These are phyloP conservation scores for Fonsecaea multimorphosa DNA, from an alignment of 2,329 filamentous ascomycete species.

Conservation along the genomic window DNA sequence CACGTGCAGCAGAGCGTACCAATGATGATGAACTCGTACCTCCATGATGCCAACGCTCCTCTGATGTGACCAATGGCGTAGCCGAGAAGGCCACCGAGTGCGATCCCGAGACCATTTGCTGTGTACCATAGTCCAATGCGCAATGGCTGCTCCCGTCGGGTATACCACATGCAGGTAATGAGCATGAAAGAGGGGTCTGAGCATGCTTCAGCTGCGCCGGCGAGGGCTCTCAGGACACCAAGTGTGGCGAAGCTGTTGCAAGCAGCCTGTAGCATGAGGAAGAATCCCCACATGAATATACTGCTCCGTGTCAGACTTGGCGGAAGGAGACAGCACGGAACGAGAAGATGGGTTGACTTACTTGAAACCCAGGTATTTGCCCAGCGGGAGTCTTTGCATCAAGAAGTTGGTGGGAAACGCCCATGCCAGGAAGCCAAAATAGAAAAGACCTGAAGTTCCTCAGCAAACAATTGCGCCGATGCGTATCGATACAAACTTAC, in stretches of 20 bases:
- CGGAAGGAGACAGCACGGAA: constrained; percentile 41
- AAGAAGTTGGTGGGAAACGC: constrained; percentile 71
- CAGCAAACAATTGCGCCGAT: constrained; percentile 60
- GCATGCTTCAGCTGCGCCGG: constrained; percentile 58
- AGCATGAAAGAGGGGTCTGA: constrained; percentile 59
- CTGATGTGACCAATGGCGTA: constrained; percentile 46
- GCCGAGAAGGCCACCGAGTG: constrained; percentile 54
- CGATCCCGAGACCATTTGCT: constrained; percentile 52
- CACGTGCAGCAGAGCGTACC: constrained; percentile 63
- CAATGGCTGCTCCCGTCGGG: constrained; percentile 65
- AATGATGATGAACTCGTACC: constrained; percentile 72
- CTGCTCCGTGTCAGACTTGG: constrained; percentile 25
- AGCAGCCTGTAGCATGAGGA: constrained; percentile 60
- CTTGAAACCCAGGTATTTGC: constrained; percentile 66
- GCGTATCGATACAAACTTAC: constrained; percentile 55
- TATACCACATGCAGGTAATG: constrained; percentile 63
- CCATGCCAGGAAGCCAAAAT: constrained; percentile 59
- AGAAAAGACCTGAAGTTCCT: constrained; percentile 49
- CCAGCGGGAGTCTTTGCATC: constrained; percentile 69
- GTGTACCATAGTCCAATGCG: constrained; percentile 66
- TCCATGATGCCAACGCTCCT: constrained; percentile 65
- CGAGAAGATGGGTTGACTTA: constrained; percentile 48
- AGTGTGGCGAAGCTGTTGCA: constrained; percentile 62
- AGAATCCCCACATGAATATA: constrained; percentile 51
- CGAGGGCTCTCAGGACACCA: constrained; percentile 62